Evolutionary conservation across 441 rosid genomes (phyloP), one percentile per base, ranked within the genome.

Genomic region (Biscutella laevigata): DNA sequence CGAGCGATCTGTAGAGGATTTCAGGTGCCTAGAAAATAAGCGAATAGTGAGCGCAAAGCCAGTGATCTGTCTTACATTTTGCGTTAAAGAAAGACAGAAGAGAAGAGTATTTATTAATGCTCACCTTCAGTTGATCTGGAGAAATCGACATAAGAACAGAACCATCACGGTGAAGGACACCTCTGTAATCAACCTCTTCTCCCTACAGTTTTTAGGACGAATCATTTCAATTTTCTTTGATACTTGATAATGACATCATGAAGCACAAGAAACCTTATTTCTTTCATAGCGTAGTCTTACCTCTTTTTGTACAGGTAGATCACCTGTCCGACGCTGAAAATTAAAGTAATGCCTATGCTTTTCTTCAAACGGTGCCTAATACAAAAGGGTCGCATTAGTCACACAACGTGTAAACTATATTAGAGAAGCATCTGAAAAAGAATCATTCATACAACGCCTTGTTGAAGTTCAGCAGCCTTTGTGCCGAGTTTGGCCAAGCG

Each of bases 151-250:
- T 80, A 12, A 91, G 77, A 60, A 91, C 98, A 14, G 98, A 91
- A 49, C 98, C 98, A 74, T 91, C 96, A 53, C 98, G 95, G 71
- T 91, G 96, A 74, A 87, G 79, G 49, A 65, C 94, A 36, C 90
- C 88, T 74, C 98, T 84, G 66, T 77, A 91, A 73, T 91, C 98
- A 39, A 87, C 98, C 68, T 84, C 94, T 70, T 91, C 96, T 42
- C 90, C 94, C 98, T 84, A 60, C 26, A 55, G 12, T 46, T 57
- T 42, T 43, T 19, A 48, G 17, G 9, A 32, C 34, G 40, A 47
- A 35, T 41, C 33, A 74, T 21, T 11, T 29, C 7, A 0, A 10
- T 12, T 16, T 28, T 29, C 25, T 37, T 45, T 6, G 1, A 32
- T 38, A 55, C 43, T 30, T 46, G 35, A 12, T 15, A 51, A 44